Base-by-base conservation (phyloP, 225 moss, liverwort and hornwort genomes). In the Lunularia cruciata region DNA sequence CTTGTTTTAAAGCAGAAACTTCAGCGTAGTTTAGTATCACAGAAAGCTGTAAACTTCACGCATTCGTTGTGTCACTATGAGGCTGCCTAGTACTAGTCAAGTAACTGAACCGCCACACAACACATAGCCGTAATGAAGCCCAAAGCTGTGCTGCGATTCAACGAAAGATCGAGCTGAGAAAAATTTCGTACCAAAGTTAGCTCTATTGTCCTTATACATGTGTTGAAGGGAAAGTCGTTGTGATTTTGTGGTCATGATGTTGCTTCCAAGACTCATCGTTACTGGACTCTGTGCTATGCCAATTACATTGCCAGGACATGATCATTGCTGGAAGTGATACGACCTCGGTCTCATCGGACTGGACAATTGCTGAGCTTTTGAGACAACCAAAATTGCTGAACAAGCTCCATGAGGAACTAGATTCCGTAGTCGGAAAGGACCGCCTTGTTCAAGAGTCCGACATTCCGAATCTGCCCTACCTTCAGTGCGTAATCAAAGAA, bases 271-370 rank as follows among this genome's bases (percentile, higher is more conserved):
- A 39, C 6, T 26, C 9, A 45, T 19, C 6, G 3, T 11, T n/a
- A n/a, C n/a, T n/a, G n/a, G n/a, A n/a, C n/a, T n/a, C n/a, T n/a
- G n/a, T n/a, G n/a, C n/a, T n/a, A n/a, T n/a, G n/a, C n/a, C n/a
- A n/a, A n/a, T 2, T 52, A 7, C 3, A n/a, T 31, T 31, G 13
- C n/a, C 86, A 94, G 94, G 94, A 94, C 47, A 79, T 94, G 62
- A 78, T 94, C 15, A 86, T 94, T 19, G 94, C 91, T 37, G 94
- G 94, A 3, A 94, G 87, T 45, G 91, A 91, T 68, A 91, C 91
- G 37, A 79, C 84, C 33, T 55, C 91, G 0, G 80, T 83, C 6
- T 85, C 87, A 8, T 67, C 85, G 10, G 89, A 89, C 59, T 94
- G 94, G 94, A 83, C 86, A 9, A 53, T 91, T 12, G 80, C 91